phyloP scores from a whole-genome alignment of 2,329 filamentous ascomycete species.

The Venturia aucupariae region DNA sequence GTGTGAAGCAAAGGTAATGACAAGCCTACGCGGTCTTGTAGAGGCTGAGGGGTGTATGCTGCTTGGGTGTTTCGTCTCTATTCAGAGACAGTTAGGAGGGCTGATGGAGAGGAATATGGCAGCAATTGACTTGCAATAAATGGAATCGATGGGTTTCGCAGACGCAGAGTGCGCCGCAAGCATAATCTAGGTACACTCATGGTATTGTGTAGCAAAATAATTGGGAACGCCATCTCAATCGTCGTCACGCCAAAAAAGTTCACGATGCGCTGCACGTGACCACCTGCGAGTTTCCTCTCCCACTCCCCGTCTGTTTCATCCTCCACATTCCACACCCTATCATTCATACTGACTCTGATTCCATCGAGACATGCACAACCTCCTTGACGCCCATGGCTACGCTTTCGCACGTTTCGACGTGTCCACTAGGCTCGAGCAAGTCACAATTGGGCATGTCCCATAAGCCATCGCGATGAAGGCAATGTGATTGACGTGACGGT shows the following conservation, averaged over 20 bases:
- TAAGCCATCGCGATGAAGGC: background rate
- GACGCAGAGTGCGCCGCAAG: background rate
- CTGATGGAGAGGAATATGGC: background rate
- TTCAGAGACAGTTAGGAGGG: constrained; percentile 10
- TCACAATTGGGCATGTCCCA: background rate
- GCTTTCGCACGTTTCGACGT: background rate
- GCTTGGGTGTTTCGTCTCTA: constrained; percentile 22
- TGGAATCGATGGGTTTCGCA: background rate
- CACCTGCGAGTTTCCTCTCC: too few relatives aligned
- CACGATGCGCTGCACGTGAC: background rate
- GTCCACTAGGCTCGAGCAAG: background rate
- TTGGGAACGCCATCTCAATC: background rate
- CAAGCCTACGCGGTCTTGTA: constrained; percentile 18
- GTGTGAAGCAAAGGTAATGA: constrained; percentile 44
- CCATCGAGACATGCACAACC: background rate
- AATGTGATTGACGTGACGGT: background rate
- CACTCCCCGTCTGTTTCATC: background rate
- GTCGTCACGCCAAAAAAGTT: background rate
- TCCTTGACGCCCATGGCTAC: background rate
- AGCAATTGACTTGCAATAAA: constrained; percentile 7
- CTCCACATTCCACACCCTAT: constrained; percentile 1
- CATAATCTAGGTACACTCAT: constrained; percentile 7
- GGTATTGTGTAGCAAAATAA: background rate
- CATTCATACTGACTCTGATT: background rate
- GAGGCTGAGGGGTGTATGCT: constrained; percentile 17